A percentile compares a stretch with the other conserved stretches of the same genome.
These are phyloP conservation scores for Corymbia calophylla DNA, from an alignment of 441 rosid genomes.

Conservation along the genomic window DNA sequence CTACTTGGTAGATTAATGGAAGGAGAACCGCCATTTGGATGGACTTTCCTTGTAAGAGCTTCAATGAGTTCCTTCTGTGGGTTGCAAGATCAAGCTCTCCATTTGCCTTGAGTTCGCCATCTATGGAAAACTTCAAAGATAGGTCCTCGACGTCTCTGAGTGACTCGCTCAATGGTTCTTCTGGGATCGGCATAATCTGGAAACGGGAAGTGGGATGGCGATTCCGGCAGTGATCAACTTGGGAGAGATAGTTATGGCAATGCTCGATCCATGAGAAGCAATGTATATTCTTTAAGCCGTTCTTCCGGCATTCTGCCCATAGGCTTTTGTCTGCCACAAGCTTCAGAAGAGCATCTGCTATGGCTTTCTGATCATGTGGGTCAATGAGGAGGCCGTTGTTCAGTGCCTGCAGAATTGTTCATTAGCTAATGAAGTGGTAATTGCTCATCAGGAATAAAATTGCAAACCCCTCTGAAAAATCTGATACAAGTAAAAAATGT, in stretches of 20 bases:
- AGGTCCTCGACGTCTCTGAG: slow-evolving; percentile 70
- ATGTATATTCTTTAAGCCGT: slow-evolving; percentile 52
- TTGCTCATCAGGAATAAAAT: not conserved
- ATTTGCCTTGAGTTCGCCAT: slow-evolving; percentile 62
- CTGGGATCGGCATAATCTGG: slow-evolving; percentile 55
- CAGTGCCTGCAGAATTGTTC: slow-evolving; percentile 30
- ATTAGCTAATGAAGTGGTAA: not conserved
- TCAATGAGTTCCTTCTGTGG: slow-evolving; percentile 73
- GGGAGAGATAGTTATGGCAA: slow-evolving; percentile 76
- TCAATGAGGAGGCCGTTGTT: slow-evolving; percentile 59
- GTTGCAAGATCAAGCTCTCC: slow-evolving; percentile 66
- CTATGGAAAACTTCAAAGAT: slow-evolving; percentile 71
- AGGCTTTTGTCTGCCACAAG: slow-evolving; percentile 53
- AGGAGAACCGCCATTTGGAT: slow-evolving; percentile 30
- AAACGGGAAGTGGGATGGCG: slow-evolving; percentile 68
- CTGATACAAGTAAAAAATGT: not conserved
- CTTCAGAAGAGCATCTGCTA: slow-evolving; percentile 60
- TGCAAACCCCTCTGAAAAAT: not conserved
- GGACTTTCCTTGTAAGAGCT: slow-evolving; percentile 49
- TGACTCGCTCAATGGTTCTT: slow-evolving; percentile 89
- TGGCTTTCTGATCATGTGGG: slow-evolving; percentile 59
- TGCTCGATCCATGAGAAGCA: slow-evolving; percentile 70
- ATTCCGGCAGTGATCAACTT: slow-evolving; percentile 69
- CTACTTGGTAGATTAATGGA: slow-evolving; percentile 56
- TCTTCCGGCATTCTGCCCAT: slow-evolving; percentile 55